Conservation (phyloP, 2,329 filamentous ascomycete species). For the Cladosporium sp. region DNA sequence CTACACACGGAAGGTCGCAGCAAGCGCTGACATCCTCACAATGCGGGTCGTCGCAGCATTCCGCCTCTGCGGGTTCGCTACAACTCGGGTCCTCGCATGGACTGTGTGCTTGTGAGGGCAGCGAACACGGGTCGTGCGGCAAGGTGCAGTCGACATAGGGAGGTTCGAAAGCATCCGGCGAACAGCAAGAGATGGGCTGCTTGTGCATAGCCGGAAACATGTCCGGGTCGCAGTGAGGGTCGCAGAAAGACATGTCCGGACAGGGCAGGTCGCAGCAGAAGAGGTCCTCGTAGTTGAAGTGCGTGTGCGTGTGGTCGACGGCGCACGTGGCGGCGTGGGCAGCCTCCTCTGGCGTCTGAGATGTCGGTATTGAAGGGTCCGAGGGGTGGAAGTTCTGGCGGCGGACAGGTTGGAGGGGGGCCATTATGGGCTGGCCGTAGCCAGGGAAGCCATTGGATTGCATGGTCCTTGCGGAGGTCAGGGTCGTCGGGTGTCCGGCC, state of each 20-base stretch:
- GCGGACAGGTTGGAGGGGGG: background rate
- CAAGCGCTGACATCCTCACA: conserved; percentile 23
- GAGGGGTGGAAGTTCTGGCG: background rate
- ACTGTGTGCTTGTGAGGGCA: conserved; percentile 9
- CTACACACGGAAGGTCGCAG: conserved; percentile 7
- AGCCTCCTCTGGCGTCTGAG: conserved; percentile 3
- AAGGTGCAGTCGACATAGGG: conserved; percentile 4
- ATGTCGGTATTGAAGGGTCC: background rate
- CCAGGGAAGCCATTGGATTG: conserved; percentile 7
- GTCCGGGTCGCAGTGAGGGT: conserved; percentile 10
- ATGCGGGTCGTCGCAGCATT: conserved; percentile 28
- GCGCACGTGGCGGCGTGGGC: conserved; percentile 7
- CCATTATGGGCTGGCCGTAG: conserved; percentile 7
- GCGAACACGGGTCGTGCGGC: conserved; percentile 4
- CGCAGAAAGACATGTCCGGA: conserved; percentile 10
- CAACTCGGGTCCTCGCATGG: conserved; percentile 12
- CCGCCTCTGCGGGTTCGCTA: conserved; percentile 5
- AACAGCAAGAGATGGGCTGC: conserved; percentile 7
- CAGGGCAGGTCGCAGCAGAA: conserved; percentile 12
- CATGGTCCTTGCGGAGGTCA: conserved; percentile 11
- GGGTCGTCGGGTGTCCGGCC: conserved; percentile 7
- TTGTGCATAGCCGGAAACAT: conserved; percentile 10
- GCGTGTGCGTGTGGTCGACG: conserved; percentile 5
- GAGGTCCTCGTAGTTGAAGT: conserved; percentile 12
- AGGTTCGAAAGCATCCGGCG: background rate